Conservation (phyloP, 2,329 filamentous ascomycete species). For the Talaromyces albobiverticillius region DNA sequence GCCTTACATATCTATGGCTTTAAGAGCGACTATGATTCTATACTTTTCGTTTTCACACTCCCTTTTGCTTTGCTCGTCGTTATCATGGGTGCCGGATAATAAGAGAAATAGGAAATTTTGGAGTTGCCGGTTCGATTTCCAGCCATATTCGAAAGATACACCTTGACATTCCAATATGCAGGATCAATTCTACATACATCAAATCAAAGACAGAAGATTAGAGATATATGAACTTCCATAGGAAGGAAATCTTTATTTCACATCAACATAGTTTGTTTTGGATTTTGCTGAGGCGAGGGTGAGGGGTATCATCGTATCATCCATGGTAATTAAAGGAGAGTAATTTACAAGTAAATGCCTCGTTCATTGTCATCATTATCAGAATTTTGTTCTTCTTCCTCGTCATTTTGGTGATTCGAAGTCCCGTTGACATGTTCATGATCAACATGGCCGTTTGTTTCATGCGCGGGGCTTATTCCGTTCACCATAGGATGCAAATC, state of each 20-base stretch:
- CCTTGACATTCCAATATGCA: not conserved
- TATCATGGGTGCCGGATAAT: conserved; percentile 1
- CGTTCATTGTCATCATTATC: conserved; percentile 8
- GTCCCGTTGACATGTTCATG: conserved; percentile 8
- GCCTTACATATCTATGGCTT: conserved; percentile 3
- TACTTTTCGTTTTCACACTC: not conserved
- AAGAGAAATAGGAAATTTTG: conserved; percentile 7
- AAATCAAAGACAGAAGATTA: not conserved
- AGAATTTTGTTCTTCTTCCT: not conserved
- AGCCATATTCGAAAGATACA: conserved; percentile 8
- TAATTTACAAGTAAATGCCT: conserved; percentile 15
- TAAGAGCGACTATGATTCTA: not conserved
- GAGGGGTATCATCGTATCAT: not conserved
- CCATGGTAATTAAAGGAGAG: not conserved
- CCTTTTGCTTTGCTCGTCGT: not conserved
- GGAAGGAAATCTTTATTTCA: not conserved
- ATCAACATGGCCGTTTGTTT: not conserved
- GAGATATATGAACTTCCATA: not conserved
- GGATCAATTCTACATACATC: not conserved
- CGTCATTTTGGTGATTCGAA: conserved; percentile 1
- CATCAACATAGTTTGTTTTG: not conserved
- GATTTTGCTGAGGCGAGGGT: not conserved
- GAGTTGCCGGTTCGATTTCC: conserved; percentile 3
- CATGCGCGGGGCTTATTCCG: not conserved
- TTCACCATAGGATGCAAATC: not conserved